These are phyloP conservation scores for Leptomonas pyrrhocoris DNA, from an alignment of 208 protist genomes.

Conservation along the genomic window DNA sequence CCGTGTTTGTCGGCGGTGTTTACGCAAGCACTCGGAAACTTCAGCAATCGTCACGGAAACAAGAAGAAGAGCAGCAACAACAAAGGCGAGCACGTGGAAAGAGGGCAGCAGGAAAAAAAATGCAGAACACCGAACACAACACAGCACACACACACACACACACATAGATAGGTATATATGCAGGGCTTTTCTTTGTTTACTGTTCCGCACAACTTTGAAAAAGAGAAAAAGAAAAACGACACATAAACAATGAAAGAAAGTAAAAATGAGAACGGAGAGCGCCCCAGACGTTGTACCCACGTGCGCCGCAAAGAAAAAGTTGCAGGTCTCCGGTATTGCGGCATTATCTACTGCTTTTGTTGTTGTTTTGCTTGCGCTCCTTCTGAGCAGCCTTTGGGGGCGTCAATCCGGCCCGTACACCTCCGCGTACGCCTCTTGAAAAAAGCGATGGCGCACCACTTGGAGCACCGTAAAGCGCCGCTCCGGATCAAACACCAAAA, in stretches of 20 bases:
- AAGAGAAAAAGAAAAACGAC: background rate
- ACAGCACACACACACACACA: too few relatives aligned
- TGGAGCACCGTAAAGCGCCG: slow-evolving; percentile 58
- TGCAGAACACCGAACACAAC: too few relatives aligned
- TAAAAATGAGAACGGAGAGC: background rate
- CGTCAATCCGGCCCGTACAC: slow-evolving; percentile 20
- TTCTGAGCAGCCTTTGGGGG: background rate
- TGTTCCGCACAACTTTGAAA: too few relatives aligned
- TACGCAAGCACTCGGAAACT: too few relatives aligned
- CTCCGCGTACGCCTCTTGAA: slow-evolving; percentile 32
- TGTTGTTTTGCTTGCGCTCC: background rate
- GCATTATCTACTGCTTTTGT: background rate
- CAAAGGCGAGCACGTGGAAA: too few relatives aligned
- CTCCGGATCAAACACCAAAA: slow-evolving; percentile 70
- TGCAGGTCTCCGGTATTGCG: background rate
- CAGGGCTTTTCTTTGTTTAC: background rate
- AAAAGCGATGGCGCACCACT: slow-evolving; percentile 74
- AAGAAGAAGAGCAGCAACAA: too few relatives aligned
- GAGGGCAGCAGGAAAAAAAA: too few relatives aligned
- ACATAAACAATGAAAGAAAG: background rate
- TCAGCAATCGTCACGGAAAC: too few relatives aligned
- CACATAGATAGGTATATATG: too few relatives aligned
- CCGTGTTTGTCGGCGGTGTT: too few relatives aligned
- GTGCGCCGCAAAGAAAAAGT: background rate
- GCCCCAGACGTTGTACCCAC: background rate